Percentiles rank a stretch among this genome's conserved stretches.
Evolutionary conservation across 495 filamentous ascomycete species (phyloP).

Genomic region (Aspergillus taichungensis): DNA sequence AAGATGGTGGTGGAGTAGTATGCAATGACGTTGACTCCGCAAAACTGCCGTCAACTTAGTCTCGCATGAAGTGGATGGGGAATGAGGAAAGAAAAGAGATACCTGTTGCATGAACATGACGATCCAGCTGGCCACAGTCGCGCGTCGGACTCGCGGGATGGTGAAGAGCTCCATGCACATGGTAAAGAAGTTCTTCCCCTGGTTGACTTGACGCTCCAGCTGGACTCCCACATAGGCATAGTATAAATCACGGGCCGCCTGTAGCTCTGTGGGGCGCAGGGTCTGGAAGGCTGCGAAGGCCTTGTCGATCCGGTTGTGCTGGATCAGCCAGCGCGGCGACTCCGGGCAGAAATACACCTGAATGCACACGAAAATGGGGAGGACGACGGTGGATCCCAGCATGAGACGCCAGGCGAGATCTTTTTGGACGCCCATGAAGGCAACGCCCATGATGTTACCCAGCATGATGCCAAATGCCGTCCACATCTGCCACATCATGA

Average conservation of each 20-base stretch:
- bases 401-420: slow-evolving; percentile 39
- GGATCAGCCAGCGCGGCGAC: slow-evolving; percentile 59
- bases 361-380: slow-evolving; percentile 33
- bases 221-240: slow-evolving; percentile 42
- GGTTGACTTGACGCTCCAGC: slow-evolving; percentile 36
- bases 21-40: slow-evolving; percentile 45
- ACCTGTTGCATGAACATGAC: slow-evolving; percentile 44
- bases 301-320: slow-evolving; percentile 39
- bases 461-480: slow-evolving; percentile 78
- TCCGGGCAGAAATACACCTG: slow-evolving; percentile 57
- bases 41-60: slow-evolving; percentile 18
- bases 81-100: background rate
- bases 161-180: slow-evolving; percentile 47
- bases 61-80: background rate
- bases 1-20: slow-evolving; percentile 53
- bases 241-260: slow-evolving; percentile 46
- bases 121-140: slow-evolving; percentile 42
- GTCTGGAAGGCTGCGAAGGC: slow-evolving; percentile 37
- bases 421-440: slow-evolving; percentile 40
- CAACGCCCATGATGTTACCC: slow-evolving; percentile 64
- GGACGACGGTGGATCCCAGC: slow-evolving; percentile 39
- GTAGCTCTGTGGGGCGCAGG: slow-evolving; percentile 37
- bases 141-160: slow-evolving; percentile 44
- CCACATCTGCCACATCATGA: slow-evolving; percentile 58
- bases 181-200: slow-evolving; percentile 37